Conservation (phyloP, 179 eudicot species). For the Beta corolliflora region DNA sequence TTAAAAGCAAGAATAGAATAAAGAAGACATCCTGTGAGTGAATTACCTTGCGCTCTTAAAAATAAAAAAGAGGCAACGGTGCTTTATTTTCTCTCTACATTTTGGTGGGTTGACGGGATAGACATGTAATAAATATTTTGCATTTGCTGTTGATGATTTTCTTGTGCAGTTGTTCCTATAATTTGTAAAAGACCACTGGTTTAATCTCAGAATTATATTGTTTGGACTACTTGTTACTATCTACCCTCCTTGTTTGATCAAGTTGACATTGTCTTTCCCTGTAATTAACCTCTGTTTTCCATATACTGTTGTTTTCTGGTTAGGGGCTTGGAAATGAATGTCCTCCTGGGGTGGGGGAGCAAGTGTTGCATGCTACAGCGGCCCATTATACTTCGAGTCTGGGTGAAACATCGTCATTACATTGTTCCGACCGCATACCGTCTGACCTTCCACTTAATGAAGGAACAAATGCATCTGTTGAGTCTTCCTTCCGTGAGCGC, state of each 20-base stretch:
- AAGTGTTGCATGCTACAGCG: conserved; percentile 9
- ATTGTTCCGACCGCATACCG: conserved; percentile 11
- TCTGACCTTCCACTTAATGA: conserved; percentile 12
- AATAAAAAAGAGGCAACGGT: background rate
- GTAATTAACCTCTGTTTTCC: background rate
- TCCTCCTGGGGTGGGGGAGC: conserved; percentile 20
- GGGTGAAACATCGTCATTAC: conserved; percentile 19
- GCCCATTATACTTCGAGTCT: background rate
- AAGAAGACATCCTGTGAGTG: background rate
- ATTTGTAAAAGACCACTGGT: background rate
- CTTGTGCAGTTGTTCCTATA: background rate
- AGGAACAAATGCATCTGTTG: conserved; percentile 4
- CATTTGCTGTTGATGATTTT: background rate
- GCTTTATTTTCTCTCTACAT: background rate
- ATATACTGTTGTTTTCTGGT: background rate
- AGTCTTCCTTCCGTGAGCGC: conserved; percentile 6
- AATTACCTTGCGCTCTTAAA: background rate
- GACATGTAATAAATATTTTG: background rate
- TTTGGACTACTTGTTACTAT: background rate
- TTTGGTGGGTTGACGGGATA: background rate
- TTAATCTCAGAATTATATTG: background rate
- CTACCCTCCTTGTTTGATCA: background rate
- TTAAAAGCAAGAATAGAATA: background rate
- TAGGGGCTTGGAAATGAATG: conserved; percentile 25
- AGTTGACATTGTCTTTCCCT: background rate